These are phyloP conservation scores for Lactifluus piperatus DNA, from an alignment of 768 basidiomycete genomes.

Conservation along the genomic window DNA sequence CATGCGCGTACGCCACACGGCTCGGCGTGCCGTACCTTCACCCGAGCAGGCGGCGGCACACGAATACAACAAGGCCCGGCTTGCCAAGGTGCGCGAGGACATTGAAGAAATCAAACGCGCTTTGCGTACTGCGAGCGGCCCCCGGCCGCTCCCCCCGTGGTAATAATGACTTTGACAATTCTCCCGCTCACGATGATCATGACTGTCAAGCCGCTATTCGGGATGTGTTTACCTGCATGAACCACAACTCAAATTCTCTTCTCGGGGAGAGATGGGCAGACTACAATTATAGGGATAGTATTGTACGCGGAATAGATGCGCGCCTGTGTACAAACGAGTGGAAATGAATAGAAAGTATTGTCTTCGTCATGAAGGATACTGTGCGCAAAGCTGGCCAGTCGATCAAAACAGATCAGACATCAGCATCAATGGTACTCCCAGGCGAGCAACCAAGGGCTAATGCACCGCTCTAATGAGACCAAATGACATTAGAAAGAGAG, in stretches of 20 bases:
- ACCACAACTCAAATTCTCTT: neutral
- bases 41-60: slow-evolving; percentile 8
- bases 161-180: neutral
- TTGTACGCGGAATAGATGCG: neutral
- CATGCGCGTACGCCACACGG: slow-evolving; percentile 4
- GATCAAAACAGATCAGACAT: neutral
- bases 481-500: neutral
- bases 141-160: too few relatives aligned
- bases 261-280: neutral
- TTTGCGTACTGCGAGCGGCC: neutral
- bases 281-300: neutral
- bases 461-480: neutral
- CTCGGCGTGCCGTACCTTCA: slow-evolving; percentile 1
- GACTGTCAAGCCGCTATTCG: neutral
- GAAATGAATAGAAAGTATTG: neutral
- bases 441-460: neutral
- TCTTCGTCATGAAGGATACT: neutral
- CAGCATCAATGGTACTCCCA: neutral
- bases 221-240: neutral
- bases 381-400: neutral
- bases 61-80: neutral
- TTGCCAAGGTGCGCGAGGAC: neutral
- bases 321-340: neutral
- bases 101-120: slow-evolving; percentile 3
- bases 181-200: neutral